A percentile compares a stretch with the other conserved stretches of the same genome.
Evolutionary conservation across 305 asterid species (phyloP).

Genomic region (Solanum hybrid): DNA sequence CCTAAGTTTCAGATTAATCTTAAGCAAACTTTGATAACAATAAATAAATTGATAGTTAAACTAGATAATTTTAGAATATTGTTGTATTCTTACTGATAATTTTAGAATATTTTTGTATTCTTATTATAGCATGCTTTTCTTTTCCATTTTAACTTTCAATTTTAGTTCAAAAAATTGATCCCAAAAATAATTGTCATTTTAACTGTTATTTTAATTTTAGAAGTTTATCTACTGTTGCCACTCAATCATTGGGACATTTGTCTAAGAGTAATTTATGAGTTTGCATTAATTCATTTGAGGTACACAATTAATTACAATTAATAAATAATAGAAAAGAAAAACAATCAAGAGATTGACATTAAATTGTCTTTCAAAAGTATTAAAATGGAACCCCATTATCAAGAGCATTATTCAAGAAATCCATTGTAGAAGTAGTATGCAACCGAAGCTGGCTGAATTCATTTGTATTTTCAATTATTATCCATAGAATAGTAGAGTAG

Average conservation of each 20-base stretch:
- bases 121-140: not conserved
- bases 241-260: constrained; percentile 7
- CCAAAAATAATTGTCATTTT: not conserved
- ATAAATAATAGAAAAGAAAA: not conserved
- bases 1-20: not conserved
- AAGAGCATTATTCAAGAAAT: too few relatives aligned
- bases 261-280: not conserved
- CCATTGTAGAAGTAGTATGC: too few relatives aligned
- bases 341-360: too few relatives aligned
- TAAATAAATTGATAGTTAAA: constrained; percentile 1
- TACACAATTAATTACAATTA: not conserved
- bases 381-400: too few relatives aligned
- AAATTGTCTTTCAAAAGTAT: too few relatives aligned
- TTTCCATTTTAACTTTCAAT: not conserved
- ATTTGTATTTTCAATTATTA: too few relatives aligned
- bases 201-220: not conserved
- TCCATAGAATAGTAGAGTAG: too few relatives aligned
- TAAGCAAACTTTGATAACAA: constrained; percentile 1
- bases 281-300: not conserved
- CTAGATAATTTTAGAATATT: not conserved
- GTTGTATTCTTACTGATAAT: not conserved
- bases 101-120: not conserved
- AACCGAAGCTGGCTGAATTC: too few relatives aligned
- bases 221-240: constrained; percentile 9
- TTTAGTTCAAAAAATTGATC: not conserved